Evolutionary conservation across 2,329 filamentous ascomycete species (phyloP).

Genomic region (Colletotrichum tabaci): DNA sequence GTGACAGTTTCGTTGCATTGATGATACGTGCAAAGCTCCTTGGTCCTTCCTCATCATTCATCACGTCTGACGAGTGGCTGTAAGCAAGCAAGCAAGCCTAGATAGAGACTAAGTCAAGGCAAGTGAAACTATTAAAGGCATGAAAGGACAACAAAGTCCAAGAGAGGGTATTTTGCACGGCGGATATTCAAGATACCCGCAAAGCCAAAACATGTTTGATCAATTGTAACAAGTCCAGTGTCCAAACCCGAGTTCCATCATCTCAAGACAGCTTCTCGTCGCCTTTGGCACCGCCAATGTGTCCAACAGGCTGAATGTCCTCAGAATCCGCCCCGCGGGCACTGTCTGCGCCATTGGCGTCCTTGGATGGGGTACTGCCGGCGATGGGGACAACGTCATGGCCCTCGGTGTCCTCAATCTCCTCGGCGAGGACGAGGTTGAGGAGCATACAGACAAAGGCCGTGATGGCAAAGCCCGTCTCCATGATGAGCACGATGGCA

Average conservation of each 20-base stretch:
- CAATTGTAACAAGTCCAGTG: neutral
- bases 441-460: constrained; percentile 81
- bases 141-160: too few species aligned
- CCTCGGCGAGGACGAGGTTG: constrained; percentile 81
- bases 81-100: too few species aligned
- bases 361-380: constrained; percentile 13
- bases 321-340: constrained; percentile 40
- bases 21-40: neutral
- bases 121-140: neutral
- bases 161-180: neutral
- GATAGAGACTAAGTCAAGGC: neutral
- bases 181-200: neutral
- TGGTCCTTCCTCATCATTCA: neutral
- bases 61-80: neutral
- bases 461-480: constrained; percentile 82
- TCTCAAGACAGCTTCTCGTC: constrained; percentile 37
- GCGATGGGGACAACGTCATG: constrained; percentile 16
- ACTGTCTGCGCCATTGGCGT: constrained; percentile 35
- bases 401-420: constrained; percentile 74
- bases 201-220: constrained; percentile 4
- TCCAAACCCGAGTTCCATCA: neutral
- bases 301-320: constrained; percentile 36
- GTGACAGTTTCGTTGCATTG: neutral
- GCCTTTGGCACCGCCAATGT: constrained; percentile 26
- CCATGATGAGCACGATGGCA: constrained; percentile 80